phyloP scores from a whole-genome alignment of 1,139 yeast genomes.

The Debaryomycetaceae sp. region DNA sequence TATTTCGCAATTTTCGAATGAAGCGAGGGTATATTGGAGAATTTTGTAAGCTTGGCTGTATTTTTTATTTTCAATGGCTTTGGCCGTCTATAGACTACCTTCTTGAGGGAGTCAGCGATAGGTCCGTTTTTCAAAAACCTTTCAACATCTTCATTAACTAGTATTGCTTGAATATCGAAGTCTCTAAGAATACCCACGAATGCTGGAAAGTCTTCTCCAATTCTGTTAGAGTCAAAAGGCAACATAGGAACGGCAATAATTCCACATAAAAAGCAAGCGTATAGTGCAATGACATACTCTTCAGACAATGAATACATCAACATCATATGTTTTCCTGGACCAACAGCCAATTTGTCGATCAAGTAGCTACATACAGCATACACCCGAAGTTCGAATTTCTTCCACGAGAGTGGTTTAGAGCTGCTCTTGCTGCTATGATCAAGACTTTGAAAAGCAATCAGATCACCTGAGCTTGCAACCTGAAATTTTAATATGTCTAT shows the following conservation, averaged over 20 bases:
- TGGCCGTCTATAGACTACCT: conserved; percentile 39
- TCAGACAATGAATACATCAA: conserved; percentile 86
- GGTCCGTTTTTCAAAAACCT: conserved; percentile 66
- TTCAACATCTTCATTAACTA: conserved; percentile 79
- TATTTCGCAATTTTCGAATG: conserved; percentile 43
- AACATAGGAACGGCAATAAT: conserved; percentile 76
- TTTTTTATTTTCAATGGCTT: conserved; percentile 59
- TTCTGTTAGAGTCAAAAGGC: conserved; percentile 66
- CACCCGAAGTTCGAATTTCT: conserved; percentile 71
- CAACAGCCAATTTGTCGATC: conserved; percentile 49
- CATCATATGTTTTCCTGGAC: conserved; percentile 69
- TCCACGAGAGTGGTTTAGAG: conserved; percentile 70
- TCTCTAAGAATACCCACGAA: conserved; percentile 65
- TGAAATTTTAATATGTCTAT: conserved; percentile 78
- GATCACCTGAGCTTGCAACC: conserved; percentile 70
- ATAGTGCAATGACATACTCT: conserved; percentile 77
- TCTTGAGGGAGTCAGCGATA: conserved; percentile 61
- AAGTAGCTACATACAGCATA: conserved; percentile 66
- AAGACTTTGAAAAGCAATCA: conserved; percentile 72
- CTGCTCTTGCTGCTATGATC: conserved; percentile 51
- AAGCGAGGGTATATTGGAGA: conserved; percentile 47
- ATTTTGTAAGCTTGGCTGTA: conserved; percentile 62
- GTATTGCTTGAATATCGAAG: conserved; percentile 65
- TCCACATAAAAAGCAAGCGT: conserved; percentile 85
- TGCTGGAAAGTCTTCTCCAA: conserved; percentile 74